phyloP scores from a whole-genome alignment of 2,329 filamentous ascomycete species.

The Colletotrichum abscissum region DNA sequence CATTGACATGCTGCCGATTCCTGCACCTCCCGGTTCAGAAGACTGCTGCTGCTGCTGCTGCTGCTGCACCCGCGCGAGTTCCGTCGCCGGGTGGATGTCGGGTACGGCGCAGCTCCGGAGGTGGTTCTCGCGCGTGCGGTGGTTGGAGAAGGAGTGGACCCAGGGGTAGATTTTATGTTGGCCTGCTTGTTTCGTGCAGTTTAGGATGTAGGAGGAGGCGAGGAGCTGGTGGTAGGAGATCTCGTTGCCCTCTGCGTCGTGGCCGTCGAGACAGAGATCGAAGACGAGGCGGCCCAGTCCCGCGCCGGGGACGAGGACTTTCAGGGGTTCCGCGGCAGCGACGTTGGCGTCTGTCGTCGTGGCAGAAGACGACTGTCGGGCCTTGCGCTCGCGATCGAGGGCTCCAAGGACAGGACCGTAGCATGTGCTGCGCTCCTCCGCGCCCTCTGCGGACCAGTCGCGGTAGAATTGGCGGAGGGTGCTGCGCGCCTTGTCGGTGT shows the following conservation, averaged over 20 bases:
- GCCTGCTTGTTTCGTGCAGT: conserved; percentile 68
- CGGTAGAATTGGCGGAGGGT: conserved; percentile 94
- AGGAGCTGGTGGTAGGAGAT: conserved; percentile 98
- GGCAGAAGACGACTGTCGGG: conserved; percentile 21
- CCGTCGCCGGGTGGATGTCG: conserved; percentile 78
- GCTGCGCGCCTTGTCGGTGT: conserved; percentile 91
- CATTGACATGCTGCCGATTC: conserved; percentile 84
- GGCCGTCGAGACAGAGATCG: conserved; percentile 81
- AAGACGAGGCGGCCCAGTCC: conserved; percentile 91
- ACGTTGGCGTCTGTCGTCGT: too few relatives aligned
- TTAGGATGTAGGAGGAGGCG: conserved; percentile 82
- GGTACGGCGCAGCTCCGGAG: conserved; percentile 80
- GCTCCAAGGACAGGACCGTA: conserved; percentile 79
- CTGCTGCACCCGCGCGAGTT: conserved; percentile 53
- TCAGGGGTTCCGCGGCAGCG: conserved; percentile 53
- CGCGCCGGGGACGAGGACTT: conserved; percentile 88
- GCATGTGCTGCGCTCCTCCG: conserved; percentile 78
- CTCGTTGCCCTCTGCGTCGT: conserved; percentile 87
- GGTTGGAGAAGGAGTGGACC: conserved; percentile 89
- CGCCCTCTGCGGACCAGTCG: conserved; percentile 89
- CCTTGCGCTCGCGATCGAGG: conserved; percentile 56
- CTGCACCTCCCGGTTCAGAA: neutral
- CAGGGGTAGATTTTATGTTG: conserved; percentile 86
- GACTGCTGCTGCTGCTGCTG: neutral
- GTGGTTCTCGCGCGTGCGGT: conserved; percentile 78